Percentiles rank a stretch among this genome's conserved stretches.
Evolutionary conservation across 768 basidiomycete genomes (phyloP).

Genomic region (Agaricus bisporus): DNA sequence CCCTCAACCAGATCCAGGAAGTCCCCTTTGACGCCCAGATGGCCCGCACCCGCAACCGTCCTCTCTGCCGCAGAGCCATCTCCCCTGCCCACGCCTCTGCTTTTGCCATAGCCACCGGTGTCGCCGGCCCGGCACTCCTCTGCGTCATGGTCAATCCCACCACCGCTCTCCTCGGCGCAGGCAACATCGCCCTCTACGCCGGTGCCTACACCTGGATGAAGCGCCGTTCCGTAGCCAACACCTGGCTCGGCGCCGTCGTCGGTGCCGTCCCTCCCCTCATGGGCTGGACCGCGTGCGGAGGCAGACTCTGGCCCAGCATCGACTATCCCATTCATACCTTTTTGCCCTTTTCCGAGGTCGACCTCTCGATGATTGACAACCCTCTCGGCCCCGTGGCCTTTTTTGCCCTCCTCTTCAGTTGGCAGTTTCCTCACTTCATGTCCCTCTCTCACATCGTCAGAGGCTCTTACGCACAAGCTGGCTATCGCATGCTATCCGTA

Average conservation of each 20-base stretch:
- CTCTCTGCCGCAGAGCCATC: slow-evolving; percentile 81
- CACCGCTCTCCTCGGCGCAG: slow-evolving; percentile 76
- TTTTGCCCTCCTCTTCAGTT: slow-evolving; percentile 83
- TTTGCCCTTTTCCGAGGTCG: slow-evolving; percentile 43
- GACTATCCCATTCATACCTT: slow-evolving; percentile 53
- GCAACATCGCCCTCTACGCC: slow-evolving; percentile 86
- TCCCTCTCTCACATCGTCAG: slow-evolving; percentile 84
- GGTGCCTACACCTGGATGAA: slow-evolving; percentile 93
- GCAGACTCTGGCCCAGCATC: slow-evolving; percentile 60
- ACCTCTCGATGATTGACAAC: slow-evolving; percentile 60
- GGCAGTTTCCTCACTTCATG: slow-evolving; percentile 99
- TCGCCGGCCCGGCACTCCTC: slow-evolving; percentile 73
- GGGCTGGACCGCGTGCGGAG: slow-evolving; percentile 97
- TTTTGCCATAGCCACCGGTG: slow-evolving; percentile 73
- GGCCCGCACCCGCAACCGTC: slow-evolving; percentile 81
- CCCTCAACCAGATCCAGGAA: slow-evolving; percentile 93
- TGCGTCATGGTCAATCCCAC: slow-evolving; percentile 81
- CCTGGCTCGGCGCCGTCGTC: slow-evolving; percentile 92
- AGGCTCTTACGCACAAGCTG: slow-evolving; percentile 85
- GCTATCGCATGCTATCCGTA: slow-evolving; percentile 90
- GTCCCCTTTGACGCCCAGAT: slow-evolving; percentile 96
- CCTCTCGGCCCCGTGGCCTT: slow-evolving; percentile 77
- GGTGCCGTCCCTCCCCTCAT: slow-evolving; percentile 92
- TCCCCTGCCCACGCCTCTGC: slow-evolving; percentile 76
- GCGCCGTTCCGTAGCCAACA: slow-evolving; percentile 74